A percentile compares a stretch with the other conserved stretches of the same genome.
Evolutionary conservation across 257 asterid genomes (phyloP).

Genomic region (Anisodus acutangulus): DNA sequence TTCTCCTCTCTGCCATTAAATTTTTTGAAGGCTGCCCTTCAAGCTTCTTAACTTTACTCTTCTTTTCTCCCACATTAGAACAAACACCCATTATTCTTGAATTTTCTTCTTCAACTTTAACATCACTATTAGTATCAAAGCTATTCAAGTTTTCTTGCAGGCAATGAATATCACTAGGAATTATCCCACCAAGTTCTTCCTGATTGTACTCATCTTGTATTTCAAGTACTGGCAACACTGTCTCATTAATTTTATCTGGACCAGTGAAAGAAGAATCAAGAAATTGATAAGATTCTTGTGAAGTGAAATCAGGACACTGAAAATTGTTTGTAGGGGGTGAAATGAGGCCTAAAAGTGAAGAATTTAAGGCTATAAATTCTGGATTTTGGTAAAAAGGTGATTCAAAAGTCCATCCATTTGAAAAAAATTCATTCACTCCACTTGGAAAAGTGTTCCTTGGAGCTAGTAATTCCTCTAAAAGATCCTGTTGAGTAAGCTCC

Average conservation of each 20-base stretch:
- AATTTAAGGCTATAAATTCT: conserved; percentile 49
- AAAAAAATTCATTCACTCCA: conserved; percentile 46
- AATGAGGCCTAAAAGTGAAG: conserved; percentile 51
- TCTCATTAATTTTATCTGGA: conserved; percentile 29
- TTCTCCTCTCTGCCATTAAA: too few relatives aligned
- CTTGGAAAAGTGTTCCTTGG: conserved; percentile 49
- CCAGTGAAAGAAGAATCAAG: conserved; percentile 52
- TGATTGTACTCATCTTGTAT: conserved; percentile 39
- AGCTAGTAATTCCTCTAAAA: conserved; percentile 61
- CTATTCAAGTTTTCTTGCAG: conserved; percentile 24
- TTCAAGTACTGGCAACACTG: conserved; percentile 25
- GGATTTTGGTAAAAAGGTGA: conserved; percentile 44
- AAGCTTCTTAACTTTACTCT: conserved; percentile 50
- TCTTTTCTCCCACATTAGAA: conserved; percentile 43
- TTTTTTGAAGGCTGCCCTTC: too few relatives aligned
- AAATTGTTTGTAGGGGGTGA: conserved; percentile 35
- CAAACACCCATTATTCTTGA: conserved; percentile 14
- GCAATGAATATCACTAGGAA: conserved; percentile 18
- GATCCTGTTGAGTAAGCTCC: conserved; percentile 55
- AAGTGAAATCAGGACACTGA: conserved; percentile 34
- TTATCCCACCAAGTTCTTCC: conserved; percentile 15
- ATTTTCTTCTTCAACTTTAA: conserved; percentile 27
- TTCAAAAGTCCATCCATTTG: conserved; percentile 46
- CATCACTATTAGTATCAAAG: conserved; percentile 24
- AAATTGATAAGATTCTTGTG: conserved; percentile 57